phyloP scores from a whole-genome alignment of 768 basidiomycete genomes.

The Paxillus ammoniavirescens region DNA sequence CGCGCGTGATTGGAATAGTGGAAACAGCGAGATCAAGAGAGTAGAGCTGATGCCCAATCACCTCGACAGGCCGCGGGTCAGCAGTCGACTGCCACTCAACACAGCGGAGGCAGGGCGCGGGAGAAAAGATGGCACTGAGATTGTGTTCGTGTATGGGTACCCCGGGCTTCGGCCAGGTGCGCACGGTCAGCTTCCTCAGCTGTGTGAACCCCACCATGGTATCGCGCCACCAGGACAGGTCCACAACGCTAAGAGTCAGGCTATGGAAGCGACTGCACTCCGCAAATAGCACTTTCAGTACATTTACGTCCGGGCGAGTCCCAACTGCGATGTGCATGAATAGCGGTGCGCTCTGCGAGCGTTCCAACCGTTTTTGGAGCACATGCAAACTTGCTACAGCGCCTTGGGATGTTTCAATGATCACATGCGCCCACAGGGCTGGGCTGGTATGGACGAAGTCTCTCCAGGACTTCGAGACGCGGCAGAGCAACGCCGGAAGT shows the following conservation, averaged over 20 bases:
- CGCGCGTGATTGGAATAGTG: not conserved
- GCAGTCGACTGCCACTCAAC: not conserved
- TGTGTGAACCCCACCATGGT: not conserved
- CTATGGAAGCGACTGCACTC: not conserved
- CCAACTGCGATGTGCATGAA: not conserved
- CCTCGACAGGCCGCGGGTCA: not conserved
- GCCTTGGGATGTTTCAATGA: not conserved
- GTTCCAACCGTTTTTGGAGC: not conserved
- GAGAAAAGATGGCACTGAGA: not conserved
- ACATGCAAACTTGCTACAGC: not conserved
- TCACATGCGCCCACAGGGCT: not conserved
- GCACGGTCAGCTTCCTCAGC: not conserved
- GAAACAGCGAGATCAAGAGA: not conserved
- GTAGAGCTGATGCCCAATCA: not conserved
- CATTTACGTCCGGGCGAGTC: not conserved
- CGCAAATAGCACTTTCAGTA: not conserved
- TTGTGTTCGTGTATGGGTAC: not conserved
- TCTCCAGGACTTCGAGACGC: conserved; percentile 1
- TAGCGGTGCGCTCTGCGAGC: not conserved
- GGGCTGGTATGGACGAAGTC: conserved; percentile 1
- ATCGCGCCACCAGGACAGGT: not conserved
- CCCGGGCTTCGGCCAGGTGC: not conserved
- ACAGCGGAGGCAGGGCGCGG: not conserved
- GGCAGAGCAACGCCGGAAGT: not conserved
- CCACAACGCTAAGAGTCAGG: not conserved